Evolutionary conservation across 139 green algal species (phyloP).

Genomic region (Coccomyxa sp.): DNA sequence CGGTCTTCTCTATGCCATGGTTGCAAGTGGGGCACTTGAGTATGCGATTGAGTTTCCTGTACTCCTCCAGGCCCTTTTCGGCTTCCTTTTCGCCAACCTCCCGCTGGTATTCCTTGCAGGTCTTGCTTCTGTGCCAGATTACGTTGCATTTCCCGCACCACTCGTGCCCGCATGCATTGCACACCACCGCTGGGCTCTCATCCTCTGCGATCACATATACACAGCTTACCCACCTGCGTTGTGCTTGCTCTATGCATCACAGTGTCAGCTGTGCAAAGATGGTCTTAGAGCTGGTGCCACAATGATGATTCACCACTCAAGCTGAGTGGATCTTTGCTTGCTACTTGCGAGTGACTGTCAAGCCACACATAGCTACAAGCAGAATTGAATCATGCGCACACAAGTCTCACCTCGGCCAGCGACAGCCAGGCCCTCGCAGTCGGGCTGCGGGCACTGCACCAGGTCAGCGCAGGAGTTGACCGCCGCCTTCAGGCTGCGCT

Average conservation of each 20-base stretch:
- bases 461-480: not conserved
- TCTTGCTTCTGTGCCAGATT: not conserved
- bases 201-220: not conserved
- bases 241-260: not conserved
- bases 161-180: not conserved
- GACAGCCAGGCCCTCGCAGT: not conserved
- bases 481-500: not conserved
- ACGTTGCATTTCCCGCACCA: not conserved
- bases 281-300: no score
- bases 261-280: no score
- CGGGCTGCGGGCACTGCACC: not conserved
- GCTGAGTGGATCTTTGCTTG: no score
- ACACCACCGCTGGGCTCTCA: not conserved
- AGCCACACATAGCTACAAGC: no score
- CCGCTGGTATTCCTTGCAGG: not conserved
- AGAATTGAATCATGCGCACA: not conserved
- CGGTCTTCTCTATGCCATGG: not conserved
- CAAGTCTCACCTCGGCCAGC: not conserved
- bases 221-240: not conserved
- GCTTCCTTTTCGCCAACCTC: not conserved
- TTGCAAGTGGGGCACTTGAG: not conserved
- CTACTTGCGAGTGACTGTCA: no score
- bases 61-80: not conserved
- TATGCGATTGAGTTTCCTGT: not conserved
- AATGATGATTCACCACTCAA: no score